Evolutionary conservation across 495 filamentous ascomycete species (phyloP).

Genomic region (Apiosordaria backusii): DNA sequence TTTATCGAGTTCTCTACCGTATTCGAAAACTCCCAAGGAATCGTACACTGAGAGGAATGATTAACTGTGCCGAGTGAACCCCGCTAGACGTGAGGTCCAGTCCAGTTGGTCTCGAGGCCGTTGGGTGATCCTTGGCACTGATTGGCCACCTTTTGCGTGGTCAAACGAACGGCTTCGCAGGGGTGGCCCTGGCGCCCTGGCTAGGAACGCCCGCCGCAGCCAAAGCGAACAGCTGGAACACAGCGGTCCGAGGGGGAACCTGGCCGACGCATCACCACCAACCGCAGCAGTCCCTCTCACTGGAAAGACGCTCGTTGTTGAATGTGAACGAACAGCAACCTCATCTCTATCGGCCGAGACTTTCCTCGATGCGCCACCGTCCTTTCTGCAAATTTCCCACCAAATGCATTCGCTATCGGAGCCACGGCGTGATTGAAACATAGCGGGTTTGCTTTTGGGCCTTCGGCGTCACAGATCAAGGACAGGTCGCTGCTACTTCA

Average conservation of each 20-base stretch:
- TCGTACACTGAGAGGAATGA: no score
- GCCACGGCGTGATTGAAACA: neutral
- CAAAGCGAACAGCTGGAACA: slow-evolving; percentile 1
- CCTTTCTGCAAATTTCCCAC: neutral
- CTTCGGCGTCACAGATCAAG: neutral
- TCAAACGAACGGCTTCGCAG: slow-evolving; percentile 5
- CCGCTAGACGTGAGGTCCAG: neutral
- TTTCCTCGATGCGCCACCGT: neutral
- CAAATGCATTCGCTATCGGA: neutral
- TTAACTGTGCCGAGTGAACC: neutral
- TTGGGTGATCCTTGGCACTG: slow-evolving; percentile 7
- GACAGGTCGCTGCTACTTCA: neutral
- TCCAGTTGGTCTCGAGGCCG: neutral
- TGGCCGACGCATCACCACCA: neutral
- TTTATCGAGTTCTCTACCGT: neutral
- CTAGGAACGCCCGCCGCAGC: slow-evolving; percentile 4
- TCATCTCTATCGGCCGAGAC: neutral
- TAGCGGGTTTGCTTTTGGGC: neutral
- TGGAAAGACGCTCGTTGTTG: neutral
- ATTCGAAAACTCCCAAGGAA: no score
- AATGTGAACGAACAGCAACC: neutral
- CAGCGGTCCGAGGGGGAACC: neutral
- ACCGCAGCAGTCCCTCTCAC: neutral
- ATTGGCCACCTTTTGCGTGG: slow-evolving; percentile 13
- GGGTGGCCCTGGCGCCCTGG: slow-evolving; percentile 4